Evolutionary conservation across 177 flowering plant species (phyloP).

Genomic region (Vitis hybrid): DNA sequence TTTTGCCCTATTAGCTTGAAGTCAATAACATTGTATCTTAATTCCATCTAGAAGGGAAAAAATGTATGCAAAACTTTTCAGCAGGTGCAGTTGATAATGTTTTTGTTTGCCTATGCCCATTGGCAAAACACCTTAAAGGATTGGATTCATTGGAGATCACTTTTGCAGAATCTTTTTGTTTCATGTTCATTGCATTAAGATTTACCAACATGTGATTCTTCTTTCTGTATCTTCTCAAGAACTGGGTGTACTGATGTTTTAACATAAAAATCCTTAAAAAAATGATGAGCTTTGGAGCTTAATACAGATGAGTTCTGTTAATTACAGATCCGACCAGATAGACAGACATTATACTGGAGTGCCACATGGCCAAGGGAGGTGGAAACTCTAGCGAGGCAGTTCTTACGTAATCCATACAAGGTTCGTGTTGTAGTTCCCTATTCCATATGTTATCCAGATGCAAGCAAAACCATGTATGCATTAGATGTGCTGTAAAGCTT

Average conservation of each 20-base stretch:
- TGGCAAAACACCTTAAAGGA: too few species aligned
- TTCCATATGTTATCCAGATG: not conserved
- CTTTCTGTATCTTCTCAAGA: not conserved
- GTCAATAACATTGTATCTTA: too few species aligned
- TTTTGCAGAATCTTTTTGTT: too few species aligned
- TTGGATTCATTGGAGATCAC: too few species aligned
- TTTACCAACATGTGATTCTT: not conserved
- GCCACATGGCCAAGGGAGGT: constrained; percentile 99
- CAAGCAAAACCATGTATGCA: not conserved
- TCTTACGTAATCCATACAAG: constrained; percentile 88
- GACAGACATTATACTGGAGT: constrained; percentile 98
- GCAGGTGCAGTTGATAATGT: too few species aligned
- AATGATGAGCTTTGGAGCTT: not conserved
- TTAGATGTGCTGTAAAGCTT: not conserved
- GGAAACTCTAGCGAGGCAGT: constrained; percentile 86
- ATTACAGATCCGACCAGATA: constrained; percentile 88
- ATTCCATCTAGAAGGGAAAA: too few species aligned
- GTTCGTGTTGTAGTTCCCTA: constrained; percentile 27
- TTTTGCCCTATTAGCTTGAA: too few species aligned
- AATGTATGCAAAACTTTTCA: too few species aligned
- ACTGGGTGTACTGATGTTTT: not conserved
- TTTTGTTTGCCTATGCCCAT: too few species aligned
- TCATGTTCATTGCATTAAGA: too few species aligned
- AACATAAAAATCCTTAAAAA: not conserved
- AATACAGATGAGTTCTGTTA: not conserved